Evolutionary conservation across 768 basidiomycete species (phyloP).

Genomic region (Vararia minispora): DNA sequence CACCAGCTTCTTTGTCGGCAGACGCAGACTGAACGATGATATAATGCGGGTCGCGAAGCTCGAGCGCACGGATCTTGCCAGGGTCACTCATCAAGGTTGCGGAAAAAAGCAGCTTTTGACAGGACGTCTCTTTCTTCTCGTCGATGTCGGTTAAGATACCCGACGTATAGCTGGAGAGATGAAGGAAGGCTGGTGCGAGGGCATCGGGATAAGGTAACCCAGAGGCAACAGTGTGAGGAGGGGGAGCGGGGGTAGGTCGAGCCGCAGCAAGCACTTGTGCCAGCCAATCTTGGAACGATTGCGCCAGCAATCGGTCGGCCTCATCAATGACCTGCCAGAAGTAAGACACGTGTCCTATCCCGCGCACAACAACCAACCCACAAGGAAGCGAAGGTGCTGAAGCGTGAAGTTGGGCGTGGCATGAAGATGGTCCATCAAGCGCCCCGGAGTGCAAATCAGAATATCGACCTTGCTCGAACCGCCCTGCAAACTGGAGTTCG

Average conservation of each 20-base stretch:
- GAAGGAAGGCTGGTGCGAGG: constrained; percentile 50
- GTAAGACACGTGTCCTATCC: neutral
- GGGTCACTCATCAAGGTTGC: constrained; percentile 94
- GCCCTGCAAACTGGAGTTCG: constrained; percentile 59
- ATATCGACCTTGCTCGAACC: constrained; percentile 91
- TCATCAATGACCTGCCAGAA: constrained; percentile 81
- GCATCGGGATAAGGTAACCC: constrained; percentile 34
- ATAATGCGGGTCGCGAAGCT: constrained; percentile 73
- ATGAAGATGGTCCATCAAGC: constrained; percentile 87
- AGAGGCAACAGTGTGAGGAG: constrained; percentile 1
- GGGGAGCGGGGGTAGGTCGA: constrained; percentile 24
- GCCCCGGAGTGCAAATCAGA: constrained; percentile 90
- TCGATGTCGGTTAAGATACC: constrained; percentile 37
- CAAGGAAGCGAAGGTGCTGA: constrained; percentile 92
- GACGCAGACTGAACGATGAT: constrained; percentile 59
- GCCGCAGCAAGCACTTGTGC: constrained; percentile 73
- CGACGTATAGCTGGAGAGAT: constrained; percentile 27
- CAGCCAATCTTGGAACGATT: constrained; percentile 96
- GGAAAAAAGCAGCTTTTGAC: constrained; percentile 93
- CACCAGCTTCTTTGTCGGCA: constrained; percentile 21
- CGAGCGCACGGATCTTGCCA: constrained; percentile 77
- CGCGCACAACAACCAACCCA: constrained; percentile 25
- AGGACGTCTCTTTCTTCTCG: constrained; percentile 52
- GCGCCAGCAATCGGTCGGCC: constrained; percentile 89
- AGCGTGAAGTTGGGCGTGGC: constrained; percentile 84